A percentile compares a stretch with the other conserved stretches of the same genome.
These are phyloP conservation scores for Penicillium coffeae DNA, from an alignment of 495 filamentous ascomycete genomes.

Conservation along the genomic window DNA sequence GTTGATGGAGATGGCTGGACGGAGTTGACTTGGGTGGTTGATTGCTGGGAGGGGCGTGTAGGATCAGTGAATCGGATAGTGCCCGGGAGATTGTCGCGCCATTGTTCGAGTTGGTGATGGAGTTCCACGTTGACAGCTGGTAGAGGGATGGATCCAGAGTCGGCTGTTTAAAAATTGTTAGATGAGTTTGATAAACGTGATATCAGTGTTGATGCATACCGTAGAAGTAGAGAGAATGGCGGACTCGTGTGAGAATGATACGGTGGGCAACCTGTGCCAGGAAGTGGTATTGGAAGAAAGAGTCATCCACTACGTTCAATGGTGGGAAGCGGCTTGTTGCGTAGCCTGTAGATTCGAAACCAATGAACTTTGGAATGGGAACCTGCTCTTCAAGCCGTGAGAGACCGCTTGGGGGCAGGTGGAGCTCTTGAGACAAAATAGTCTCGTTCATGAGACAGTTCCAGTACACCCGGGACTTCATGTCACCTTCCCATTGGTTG, in stretches of 20 bases:
- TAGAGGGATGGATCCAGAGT: constrained; percentile 42
- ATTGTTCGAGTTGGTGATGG: constrained; percentile 45
- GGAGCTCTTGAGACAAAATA: constrained; percentile 45
- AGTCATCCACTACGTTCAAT: constrained; percentile 38
- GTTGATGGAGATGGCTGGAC: constrained; percentile 24
- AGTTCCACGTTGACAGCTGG: constrained; percentile 44
- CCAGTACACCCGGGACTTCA: constrained; percentile 50
- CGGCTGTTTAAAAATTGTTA: constrained; percentile 24
- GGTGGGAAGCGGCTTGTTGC: constrained; percentile 24
- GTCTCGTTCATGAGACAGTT: constrained; percentile 49
- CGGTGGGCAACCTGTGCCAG: constrained; percentile 47
- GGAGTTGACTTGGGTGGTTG: constrained; percentile 12
- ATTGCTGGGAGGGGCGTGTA: constrained; percentile 12
- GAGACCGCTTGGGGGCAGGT: constrained; percentile 45
- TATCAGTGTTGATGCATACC: constrained; percentile 23
- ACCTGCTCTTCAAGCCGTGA: constrained; percentile 43
- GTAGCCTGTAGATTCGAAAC: constrained; percentile 38
- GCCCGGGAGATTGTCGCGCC: constrained; percentile 43
- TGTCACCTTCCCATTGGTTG: constrained; percentile 48
- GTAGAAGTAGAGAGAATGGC: constrained; percentile 47
- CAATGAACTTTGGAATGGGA: constrained; percentile 47
- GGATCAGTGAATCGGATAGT: constrained; percentile 38
- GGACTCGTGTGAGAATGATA: constrained; percentile 46
- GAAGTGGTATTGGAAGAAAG: constrained; percentile 49
- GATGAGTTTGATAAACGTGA: not conserved